Conservation (phyloP, 495 filamentous ascomycete species). For the Penicillium bovifimosum region DNA sequence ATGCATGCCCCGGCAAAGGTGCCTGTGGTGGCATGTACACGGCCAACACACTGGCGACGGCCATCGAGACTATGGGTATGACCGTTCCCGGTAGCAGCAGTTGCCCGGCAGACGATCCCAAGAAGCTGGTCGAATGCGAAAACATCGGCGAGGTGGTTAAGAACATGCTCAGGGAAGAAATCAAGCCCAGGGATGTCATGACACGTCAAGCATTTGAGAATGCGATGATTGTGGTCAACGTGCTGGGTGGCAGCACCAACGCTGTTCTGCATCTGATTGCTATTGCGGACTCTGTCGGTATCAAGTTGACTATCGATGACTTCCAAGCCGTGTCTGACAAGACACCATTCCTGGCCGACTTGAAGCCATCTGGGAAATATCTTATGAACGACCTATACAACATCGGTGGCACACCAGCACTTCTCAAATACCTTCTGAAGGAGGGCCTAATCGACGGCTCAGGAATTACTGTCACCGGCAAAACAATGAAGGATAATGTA, state of each 20-base stretch:
- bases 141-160: slow-evolving; percentile 50
- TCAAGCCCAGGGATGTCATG: slow-evolving; percentile 52
- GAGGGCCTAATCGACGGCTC: slow-evolving; percentile 84
- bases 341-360: slow-evolving; percentile 69
- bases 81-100: slow-evolving; percentile 92
- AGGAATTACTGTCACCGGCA: slow-evolving; percentile 88
- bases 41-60: slow-evolving; percentile 97
- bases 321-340: slow-evolving; percentile 71
- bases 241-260: slow-evolving; percentile 51
- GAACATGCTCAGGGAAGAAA: slow-evolving; percentile 47
- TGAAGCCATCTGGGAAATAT: slow-evolving; percentile 90
- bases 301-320: slow-evolving; percentile 46
- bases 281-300: slow-evolving; percentile 48
- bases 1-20: slow-evolving; percentile 89
- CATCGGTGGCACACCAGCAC: slow-evolving; percentile 65
- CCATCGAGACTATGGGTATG: slow-evolving; percentile 97
- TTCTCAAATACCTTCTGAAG: slow-evolving; percentile 89
- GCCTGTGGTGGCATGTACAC: slow-evolving; percentile 99
- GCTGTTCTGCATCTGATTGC: slow-evolving; percentile 51
- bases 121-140: slow-evolving; percentile 82
- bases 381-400: slow-evolving; percentile 63
- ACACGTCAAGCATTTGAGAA: slow-evolving; percentile 51
- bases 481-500: slow-evolving; percentile 92
- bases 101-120: slow-evolving; percentile 82
- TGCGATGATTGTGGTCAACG: slow-evolving; percentile 46